These are phyloP conservation scores for Dothistroma pini DNA, from an alignment of 2,329 filamentous ascomycete species.

Conservation along the genomic window DNA sequence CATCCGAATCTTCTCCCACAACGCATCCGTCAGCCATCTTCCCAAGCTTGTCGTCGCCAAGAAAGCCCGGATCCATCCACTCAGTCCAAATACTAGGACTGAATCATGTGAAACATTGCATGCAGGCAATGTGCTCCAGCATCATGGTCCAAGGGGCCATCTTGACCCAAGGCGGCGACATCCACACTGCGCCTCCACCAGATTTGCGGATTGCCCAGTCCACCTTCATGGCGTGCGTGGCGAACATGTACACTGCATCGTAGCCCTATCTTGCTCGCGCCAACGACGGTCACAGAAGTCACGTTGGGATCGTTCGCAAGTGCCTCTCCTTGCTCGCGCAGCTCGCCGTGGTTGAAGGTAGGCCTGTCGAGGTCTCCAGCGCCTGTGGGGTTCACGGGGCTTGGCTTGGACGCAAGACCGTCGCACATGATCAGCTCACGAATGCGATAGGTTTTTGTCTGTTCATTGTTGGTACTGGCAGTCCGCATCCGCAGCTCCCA, in stretches of 20 bases:
- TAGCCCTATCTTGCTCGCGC: conserved; percentile 60
- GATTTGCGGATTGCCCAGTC: conserved; percentile 54
- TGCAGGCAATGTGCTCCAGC: conserved; percentile 64
- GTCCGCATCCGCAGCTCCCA: conserved; percentile 16
- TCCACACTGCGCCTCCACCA: conserved; percentile 57
- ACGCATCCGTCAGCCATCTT: conserved; percentile 51
- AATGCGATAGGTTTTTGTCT: conserved; percentile 7
- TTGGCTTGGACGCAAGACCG: conserved; percentile 56
- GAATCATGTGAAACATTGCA: conserved; percentile 67
- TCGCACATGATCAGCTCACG: conserved; percentile 58
- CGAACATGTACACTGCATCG: conserved; percentile 58
- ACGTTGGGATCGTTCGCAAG: conserved; percentile 43
- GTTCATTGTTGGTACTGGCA: background rate
- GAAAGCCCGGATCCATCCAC: conserved; percentile 58
- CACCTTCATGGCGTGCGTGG: conserved; percentile 48
- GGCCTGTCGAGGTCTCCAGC: conserved; percentile 49
- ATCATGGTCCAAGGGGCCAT: conserved; percentile 57
- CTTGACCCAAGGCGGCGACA: conserved; percentile 59
- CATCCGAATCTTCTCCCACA: conserved; percentile 54
- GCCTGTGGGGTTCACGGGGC: conserved; percentile 50
- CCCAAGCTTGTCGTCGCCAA: conserved; percentile 57
- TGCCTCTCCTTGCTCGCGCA: conserved; percentile 37
- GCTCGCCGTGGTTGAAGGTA: conserved; percentile 55
- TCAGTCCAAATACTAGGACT: conserved; percentile 68
- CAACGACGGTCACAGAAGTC: conserved; percentile 52